Evolutionary conservation across 306 rosid species (phyloP), one percentile per base, ranked within the genome.

Genomic region (Casuarina equisetifolia): DNA sequence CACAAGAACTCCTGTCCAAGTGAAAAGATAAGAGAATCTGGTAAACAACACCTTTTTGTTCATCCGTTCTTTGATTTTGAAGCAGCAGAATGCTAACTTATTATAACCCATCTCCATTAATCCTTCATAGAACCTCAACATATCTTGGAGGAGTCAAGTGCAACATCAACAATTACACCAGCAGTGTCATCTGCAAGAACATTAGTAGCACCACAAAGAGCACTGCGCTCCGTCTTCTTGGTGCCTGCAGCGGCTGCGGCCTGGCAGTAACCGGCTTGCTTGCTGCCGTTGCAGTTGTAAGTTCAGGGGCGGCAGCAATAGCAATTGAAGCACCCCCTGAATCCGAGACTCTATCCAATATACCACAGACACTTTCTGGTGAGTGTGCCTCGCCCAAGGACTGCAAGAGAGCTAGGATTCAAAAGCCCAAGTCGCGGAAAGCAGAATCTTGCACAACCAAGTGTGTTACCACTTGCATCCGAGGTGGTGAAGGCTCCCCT

Each of bases 401-500:
- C 42, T 91, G 98, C 82, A 86, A 82, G 90, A 90, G 75, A 80
- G 64, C 90, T 20, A 83, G 84, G 73, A 95, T 95, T 59, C 98
- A 95, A 76, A 85, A 86, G 81, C 98, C 98, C 3, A 95, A 87
- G 76, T 92, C 98, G 10, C 88, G 89, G 70, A 88, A 89, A 81
- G 98, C 97, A 0, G 97, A 95, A 78, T 85, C 97, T 40, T 95
- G 98, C 83, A 95, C 97, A 0, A 80, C 36, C 78, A 92, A 86
- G 80, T 95, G 97, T 69, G 97, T 95, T 70, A 85, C 89, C 52
- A 95, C 98, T 84, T 95, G 98, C 84, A 92, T 95, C 73, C 82
- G 88, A 6, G 98, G 97, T 0, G 98, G 96, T n/a, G 88, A 89
- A 2, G 97, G 98, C 71, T 93, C 98, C 40, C 98, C 98, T 35